Evolutionary conservation across 805 yeast genomes (phyloP).

Genomic region (Yarrowia alimentaria): DNA sequence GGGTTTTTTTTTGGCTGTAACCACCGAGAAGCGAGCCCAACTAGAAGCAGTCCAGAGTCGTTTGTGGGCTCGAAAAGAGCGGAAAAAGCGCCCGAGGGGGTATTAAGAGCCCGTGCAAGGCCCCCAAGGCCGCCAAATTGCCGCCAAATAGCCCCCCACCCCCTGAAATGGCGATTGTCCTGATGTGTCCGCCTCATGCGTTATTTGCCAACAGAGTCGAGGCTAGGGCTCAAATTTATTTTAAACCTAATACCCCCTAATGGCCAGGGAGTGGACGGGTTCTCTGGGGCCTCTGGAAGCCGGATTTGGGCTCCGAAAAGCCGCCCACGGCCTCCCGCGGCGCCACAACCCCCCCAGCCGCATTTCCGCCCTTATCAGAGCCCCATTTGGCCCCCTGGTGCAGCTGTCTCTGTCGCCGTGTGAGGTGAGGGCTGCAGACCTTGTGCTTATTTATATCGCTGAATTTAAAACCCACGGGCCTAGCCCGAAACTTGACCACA

Average conservation of each 20-base stretch:
- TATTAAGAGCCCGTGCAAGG: too few species aligned
- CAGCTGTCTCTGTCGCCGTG: background rate
- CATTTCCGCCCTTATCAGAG: constrained; percentile 3
- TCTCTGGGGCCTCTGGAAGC: background rate
- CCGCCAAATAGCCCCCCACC: too few species aligned
- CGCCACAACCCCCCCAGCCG: background rate
- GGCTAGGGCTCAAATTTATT: constrained; percentile 28
- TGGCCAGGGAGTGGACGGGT: background rate
- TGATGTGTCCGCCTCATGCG: constrained; percentile 23
- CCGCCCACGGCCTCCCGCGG: background rate
- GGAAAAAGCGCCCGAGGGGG: too few species aligned
- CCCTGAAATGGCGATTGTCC: too few species aligned
- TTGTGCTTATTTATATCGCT: constrained; percentile 27
- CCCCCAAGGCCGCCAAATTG: too few species aligned
- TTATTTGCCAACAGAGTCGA: constrained; percentile 27
- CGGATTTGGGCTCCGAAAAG: background rate
- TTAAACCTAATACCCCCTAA: constrained; percentile 27
- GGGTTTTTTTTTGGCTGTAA: constrained; percentile 13
- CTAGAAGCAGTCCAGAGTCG: too few species aligned
- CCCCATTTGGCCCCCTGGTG: background rate
- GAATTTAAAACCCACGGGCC: constrained; percentile 27
- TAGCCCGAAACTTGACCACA: constrained; percentile 22
- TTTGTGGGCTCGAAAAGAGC: too few species aligned
- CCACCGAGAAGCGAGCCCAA: constrained; percentile 1
- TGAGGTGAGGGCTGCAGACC: constrained; percentile 27